phyloP scores from a whole-genome alignment of 371 early-diverging fungal species.

The Mucor saturninus region DNA sequence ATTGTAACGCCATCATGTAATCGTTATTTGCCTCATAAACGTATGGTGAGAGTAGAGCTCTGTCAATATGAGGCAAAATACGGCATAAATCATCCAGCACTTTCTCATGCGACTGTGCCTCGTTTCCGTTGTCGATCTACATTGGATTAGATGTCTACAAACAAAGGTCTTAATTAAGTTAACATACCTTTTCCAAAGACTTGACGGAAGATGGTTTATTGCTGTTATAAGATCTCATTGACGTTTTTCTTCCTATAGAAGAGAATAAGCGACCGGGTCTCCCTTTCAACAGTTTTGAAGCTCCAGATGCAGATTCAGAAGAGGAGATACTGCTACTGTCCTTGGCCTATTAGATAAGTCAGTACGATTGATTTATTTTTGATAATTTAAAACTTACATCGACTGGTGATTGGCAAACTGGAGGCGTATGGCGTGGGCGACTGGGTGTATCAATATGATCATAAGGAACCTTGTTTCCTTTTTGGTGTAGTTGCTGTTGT shows the following conservation, averaged over 20 bases:
- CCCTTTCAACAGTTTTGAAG: constrained; percentile 14
- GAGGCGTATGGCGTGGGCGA: constrained; percentile 22
- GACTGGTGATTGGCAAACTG: not conserved
- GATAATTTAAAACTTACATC: constrained; percentile 4
- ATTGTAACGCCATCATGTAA: constrained; percentile 38
- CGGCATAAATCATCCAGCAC: constrained; percentile 39
- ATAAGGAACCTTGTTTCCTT: constrained; percentile 25
- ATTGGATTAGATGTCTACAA: not conserved
- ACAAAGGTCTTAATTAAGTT: not conserved
- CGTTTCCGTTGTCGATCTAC: constrained; percentile 10
- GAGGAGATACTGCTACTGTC: constrained; percentile 26
- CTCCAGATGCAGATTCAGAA: constrained; percentile 20
- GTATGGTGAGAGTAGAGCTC: constrained; percentile 25
- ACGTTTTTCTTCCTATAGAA: constrained; percentile 34
- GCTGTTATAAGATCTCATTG: constrained; percentile 27
- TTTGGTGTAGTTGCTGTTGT: constrained; percentile 5
- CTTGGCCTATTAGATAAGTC: constrained; percentile 4
- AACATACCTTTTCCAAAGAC: constrained; percentile 37
- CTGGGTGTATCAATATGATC: constrained; percentile 47
- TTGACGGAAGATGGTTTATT: constrained; percentile 22
- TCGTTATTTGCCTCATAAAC: constrained; percentile 40
- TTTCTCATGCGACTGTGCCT: constrained; percentile 23
- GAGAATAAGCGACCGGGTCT: constrained; percentile 31
- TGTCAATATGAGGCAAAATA: constrained; percentile 39
- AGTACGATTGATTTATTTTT: not conserved